Percentiles rank a stretch among this genome's conserved stretches.
These are phyloP conservation scores for Gomphus bonarii DNA, from an alignment of 1,284 basidiomycete genomes.

Conservation along the genomic window DNA sequence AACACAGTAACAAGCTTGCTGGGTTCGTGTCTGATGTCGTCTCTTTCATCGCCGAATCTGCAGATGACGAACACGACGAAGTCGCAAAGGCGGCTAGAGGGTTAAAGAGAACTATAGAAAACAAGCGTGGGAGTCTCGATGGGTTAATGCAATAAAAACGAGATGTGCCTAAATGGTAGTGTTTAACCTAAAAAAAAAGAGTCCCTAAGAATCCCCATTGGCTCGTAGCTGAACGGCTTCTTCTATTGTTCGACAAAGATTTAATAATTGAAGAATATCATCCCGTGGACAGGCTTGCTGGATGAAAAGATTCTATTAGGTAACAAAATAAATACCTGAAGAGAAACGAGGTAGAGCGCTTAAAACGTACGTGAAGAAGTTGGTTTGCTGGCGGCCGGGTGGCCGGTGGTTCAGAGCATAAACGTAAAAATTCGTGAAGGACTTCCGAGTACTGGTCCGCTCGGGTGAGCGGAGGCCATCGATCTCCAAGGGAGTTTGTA, in stretches of 20 bases:
- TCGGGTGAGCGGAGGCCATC: constrained; percentile 52
- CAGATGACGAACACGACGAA: constrained; percentile 73
- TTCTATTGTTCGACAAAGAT: constrained; percentile 59
- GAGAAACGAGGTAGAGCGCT: neutral
- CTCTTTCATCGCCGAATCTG: constrained; percentile 75
- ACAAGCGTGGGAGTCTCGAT: constrained; percentile 53
- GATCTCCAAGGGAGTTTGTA: constrained; percentile 35
- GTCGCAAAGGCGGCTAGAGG: constrained; percentile 58
- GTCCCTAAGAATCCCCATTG: constrained; percentile 26
- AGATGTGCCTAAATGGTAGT: constrained; percentile 1
- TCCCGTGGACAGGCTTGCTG: constrained; percentile 56
- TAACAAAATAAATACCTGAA: neutral
- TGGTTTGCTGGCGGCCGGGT: constrained; percentile 48
- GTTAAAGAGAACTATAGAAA: constrained; percentile 59
- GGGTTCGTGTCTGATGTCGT: constrained; percentile 68
- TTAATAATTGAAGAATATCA: constrained; percentile 53
- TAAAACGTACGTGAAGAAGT: constrained; percentile 45
- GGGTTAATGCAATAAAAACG: constrained; percentile 12
- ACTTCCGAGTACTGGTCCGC: constrained; percentile 52
- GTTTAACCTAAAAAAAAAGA: constrained; percentile 17
- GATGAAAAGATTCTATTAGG: constrained; percentile 46
- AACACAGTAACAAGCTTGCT: constrained; percentile 61
- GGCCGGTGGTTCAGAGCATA: constrained; percentile 51
- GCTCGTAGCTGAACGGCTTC: constrained; percentile 34
- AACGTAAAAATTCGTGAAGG: constrained; percentile 63